Conservation (phyloP, 768 basidiomycete species). For the Symmetrospora coprosmae region DNA sequence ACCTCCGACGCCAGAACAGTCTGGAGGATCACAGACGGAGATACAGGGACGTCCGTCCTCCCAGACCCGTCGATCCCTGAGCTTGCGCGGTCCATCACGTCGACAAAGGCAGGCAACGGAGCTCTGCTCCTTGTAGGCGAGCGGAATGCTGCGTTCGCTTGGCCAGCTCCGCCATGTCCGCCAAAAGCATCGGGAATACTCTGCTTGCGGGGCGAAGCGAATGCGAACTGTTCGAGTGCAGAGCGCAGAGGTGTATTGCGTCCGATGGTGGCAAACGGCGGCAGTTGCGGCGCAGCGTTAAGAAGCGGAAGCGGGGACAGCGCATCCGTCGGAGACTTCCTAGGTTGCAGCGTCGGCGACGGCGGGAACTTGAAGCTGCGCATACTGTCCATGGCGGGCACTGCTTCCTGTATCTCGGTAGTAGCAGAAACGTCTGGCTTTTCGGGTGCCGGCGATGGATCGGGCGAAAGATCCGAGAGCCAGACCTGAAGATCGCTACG, state of each 20-base stretch:
- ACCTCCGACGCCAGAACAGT: background rate
- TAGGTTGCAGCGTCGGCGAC: background rate
- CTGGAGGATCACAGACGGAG: background rate
- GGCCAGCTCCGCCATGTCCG: no score
- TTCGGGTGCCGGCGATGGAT: background rate
- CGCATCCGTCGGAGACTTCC: background rate
- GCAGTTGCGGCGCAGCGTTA: background rate
- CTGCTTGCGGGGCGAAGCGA: no score
- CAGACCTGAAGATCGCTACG: background rate
- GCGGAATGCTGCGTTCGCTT: no score
- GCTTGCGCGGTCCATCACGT: no score
- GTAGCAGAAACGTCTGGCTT: background rate
- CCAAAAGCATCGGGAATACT: no score
- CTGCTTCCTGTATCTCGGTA: background rate
- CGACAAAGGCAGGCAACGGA: no score
- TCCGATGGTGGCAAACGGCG: conserved; percentile 2
- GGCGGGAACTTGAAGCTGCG: background rate
- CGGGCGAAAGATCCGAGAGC: background rate
- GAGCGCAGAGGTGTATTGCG: no score
- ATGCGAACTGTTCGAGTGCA: no score
- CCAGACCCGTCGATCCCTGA: no score
- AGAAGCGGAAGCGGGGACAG: background rate
- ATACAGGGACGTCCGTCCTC: no score
- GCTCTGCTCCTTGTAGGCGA: no score
- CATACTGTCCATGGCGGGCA: background rate